These are phyloP conservation scores for Rhododendron ferrugineum DNA, from an alignment of 148 eudicot genomes.

Conservation along the genomic window DNA sequence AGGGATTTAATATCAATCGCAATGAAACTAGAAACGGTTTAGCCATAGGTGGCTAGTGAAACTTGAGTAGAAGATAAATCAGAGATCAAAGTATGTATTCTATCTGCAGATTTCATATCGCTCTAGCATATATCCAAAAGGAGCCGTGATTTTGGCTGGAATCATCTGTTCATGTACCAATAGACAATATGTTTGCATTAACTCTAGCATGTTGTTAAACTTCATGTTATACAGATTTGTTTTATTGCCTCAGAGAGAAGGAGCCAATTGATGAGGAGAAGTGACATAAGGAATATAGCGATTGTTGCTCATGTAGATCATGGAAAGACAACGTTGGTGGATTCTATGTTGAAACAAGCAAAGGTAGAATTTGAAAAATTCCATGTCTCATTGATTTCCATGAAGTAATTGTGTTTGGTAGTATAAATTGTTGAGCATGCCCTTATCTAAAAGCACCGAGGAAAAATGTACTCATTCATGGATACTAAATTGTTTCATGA, in stretches of 20 bases:
- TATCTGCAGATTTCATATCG: not conserved
- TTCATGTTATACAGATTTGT: not conserved
- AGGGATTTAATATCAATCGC: not conserved
- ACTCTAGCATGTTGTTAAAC: not conserved
- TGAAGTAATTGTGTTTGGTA: not conserved
- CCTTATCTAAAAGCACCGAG: not conserved
- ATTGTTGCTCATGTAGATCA: constrained; percentile 99
- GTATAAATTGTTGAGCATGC: not conserved
- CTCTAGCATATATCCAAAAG: not conserved
- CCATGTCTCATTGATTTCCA: not conserved
- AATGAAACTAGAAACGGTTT: not conserved
- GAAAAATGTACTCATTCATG: not conserved
- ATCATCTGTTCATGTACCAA: not conserved
- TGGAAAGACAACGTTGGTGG: constrained; percentile 95
- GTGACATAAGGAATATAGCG: constrained; percentile 86
- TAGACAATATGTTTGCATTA: not conserved
- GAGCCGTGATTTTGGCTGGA: not conserved
- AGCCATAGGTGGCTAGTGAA: not conserved
- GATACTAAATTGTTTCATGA: not conserved
- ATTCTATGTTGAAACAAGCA: constrained; percentile 96
- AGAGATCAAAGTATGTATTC: not conserved
- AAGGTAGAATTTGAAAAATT: constrained; percentile 40
- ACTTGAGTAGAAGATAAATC: not conserved
- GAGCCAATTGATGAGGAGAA: constrained; percentile 62
- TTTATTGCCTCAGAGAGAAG: constrained; percentile 42